phyloP scores from a whole-genome alignment of 2,329 filamentous ascomycete genomes.

The Aspergillus neotritici region DNA sequence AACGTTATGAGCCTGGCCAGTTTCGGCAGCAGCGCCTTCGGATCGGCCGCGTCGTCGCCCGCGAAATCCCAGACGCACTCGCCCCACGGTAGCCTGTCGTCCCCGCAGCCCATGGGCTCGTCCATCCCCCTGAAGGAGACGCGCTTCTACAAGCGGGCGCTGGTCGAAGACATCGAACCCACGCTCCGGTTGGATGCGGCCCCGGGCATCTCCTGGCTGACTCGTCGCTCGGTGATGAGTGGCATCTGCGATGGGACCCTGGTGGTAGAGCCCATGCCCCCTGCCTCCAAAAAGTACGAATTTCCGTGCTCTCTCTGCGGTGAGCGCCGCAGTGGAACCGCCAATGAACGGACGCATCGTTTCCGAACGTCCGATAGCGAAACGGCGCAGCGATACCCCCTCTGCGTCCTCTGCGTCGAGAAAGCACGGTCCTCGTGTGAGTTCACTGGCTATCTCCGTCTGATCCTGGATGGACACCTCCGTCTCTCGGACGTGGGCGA shows the following conservation, averaged over 20 bases:
- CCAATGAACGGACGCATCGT: constrained; percentile 72
- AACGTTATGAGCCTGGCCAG: constrained; percentile 54
- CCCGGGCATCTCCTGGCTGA: constrained; percentile 89
- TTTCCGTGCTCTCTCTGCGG: constrained; percentile 81
- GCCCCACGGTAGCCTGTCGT: constrained; percentile 38
- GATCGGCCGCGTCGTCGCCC: constrained; percentile 55
- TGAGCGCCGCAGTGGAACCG: constrained; percentile 65
- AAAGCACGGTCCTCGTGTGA: constrained; percentile 85
- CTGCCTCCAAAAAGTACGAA: constrained; percentile 48
- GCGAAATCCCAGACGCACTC: constrained; percentile 56
- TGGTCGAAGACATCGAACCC: constrained; percentile 90
- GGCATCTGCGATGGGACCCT: constrained; percentile 80
- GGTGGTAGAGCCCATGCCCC: constrained; percentile 80
- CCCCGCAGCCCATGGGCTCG: constrained; percentile 41
- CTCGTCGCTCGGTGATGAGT: constrained; percentile 73
- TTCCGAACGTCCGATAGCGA: constrained; percentile 86
- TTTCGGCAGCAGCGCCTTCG: constrained; percentile 40
- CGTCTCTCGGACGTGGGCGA: constrained; percentile 75
- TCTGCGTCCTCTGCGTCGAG: constrained; percentile 81
- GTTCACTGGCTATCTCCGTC: constrained; percentile 82
- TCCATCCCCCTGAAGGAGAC: constrained; percentile 69
- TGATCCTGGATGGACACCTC: constrained; percentile 91
- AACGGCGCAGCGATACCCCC: constrained; percentile 77
- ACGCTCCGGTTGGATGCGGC: constrained; percentile 84
- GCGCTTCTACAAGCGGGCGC: constrained; percentile 84